Evolutionary conservation across 257 asterid species (phyloP).

Genomic region (Petunia axillaris): DNA sequence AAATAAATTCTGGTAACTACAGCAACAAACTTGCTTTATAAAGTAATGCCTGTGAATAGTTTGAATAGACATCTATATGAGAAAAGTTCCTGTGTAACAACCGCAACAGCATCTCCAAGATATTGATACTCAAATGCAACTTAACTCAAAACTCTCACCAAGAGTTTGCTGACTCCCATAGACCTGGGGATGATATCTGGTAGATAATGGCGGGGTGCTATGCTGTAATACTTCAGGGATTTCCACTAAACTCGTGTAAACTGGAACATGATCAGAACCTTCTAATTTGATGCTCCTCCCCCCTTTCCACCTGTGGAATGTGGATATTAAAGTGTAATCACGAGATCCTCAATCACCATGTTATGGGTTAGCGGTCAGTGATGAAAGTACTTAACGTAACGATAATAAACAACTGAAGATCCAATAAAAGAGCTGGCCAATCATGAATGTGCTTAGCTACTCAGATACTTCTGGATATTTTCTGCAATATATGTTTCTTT

Average conservation of each 20-base stretch:
- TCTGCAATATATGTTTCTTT: neutral
- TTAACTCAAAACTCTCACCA: conserved; percentile 52
- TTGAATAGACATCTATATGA: neutral
- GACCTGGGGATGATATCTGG: conserved; percentile 90
- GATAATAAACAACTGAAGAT: conserved; percentile 16
- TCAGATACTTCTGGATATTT: neutral
- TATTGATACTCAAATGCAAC: neutral
- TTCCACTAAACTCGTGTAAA: conserved; percentile 57
- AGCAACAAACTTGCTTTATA: neutral
- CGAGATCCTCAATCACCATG: conserved; percentile 7
- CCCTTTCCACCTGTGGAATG: conserved; percentile 56
- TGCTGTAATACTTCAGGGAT: conserved; percentile 64
- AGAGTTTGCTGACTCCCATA: conserved; percentile 88
- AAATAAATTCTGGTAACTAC: neutral
- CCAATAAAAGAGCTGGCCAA: conserved; percentile 1
- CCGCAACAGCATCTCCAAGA: neutral
- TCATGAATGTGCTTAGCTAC: neutral
- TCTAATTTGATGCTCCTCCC: conserved; percentile 75
- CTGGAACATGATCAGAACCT: conserved; percentile 98
- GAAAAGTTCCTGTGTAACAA: conserved; percentile 15
- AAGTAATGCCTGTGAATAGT: neutral
- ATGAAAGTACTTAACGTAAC: neutral
- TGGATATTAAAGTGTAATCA: neutral
- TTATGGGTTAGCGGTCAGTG: neutral
- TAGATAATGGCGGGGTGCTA: conserved; percentile 80